Evolutionary conservation across 2,329 filamentous ascomycete genomes (phyloP), one percentile per base, ranked within the genome.

Genomic region (Fusarium camptoceras): DNA sequence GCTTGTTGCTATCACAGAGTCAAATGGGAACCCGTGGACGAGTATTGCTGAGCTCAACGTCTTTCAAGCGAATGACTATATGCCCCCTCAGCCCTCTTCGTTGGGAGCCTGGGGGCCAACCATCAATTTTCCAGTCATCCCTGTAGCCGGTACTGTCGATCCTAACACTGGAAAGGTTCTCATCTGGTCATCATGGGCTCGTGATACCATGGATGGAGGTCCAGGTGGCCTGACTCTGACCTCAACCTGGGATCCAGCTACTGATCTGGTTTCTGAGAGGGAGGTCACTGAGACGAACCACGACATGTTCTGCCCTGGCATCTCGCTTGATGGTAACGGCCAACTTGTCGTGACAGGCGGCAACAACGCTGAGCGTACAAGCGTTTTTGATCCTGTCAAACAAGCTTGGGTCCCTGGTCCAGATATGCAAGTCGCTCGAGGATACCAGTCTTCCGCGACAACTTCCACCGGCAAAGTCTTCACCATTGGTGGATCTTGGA

Each of bases 241-340:
- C 8, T 66, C 64, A 1, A 55, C 48, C 3, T 71, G 68, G 64
- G 68, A 66, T 10, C 68, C 68, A 6, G 46, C 30, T 2, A 71
- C 68, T 6, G 54, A 47, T 5, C 55, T 63, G 3, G 58, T 69
- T 3, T 44, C 60, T 3, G 64, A 66, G 34, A 30, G 65, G 3
- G 30, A 66, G 18, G 43, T 82, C 11, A 74, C 76, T 37, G 75
- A 85, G 66, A 87, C 83, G 0, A 71, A 80, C 10, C 84, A 87
- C 68, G 85, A 87, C 71, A 87, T 87, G 86, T 88, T 87, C 70
- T 88, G 86, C 69, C 86, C 87, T 0, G 87, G 86, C 1, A 85
- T 88, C 37, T 84, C 82, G 1, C 76, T 84, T 6, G 83, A 85
- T 55, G 81, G 80, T 12, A 78, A 82, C 7, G 87, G 86, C 1